phyloP scores from a whole-genome alignment of 176 grass and related monocot genomes.

The Alloteropsis semialata region DNA sequence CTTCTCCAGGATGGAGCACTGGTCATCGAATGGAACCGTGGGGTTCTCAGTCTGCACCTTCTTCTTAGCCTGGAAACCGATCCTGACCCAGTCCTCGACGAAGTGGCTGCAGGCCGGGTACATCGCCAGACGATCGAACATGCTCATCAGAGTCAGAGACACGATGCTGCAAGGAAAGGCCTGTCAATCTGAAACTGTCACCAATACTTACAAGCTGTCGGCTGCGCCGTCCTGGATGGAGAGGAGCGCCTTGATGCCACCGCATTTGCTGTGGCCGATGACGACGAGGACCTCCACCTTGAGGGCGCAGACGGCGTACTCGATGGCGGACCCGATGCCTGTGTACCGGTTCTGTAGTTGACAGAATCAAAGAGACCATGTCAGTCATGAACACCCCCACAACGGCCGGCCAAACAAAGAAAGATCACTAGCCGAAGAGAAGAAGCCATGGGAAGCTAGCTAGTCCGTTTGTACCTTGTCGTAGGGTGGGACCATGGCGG shows the following conservation, averaged over 20 bases:
- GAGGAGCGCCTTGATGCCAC: slow-evolving; percentile 90
- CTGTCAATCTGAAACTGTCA: neutral
- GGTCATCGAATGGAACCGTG: slow-evolving; percentile 41
- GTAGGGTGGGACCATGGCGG: slow-evolving; percentile 68
- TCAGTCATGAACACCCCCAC: neutral
- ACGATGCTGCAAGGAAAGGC: neutral
- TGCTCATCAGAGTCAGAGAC: neutral
- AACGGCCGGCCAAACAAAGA: neutral
- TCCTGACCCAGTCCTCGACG: slow-evolving; percentile 91
- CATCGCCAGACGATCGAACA: neutral
- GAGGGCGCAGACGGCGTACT: slow-evolving; percentile 80
- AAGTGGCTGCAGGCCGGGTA: slow-evolving; percentile 64
- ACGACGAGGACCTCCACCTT: slow-evolving; percentile 78
- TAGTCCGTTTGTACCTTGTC: slow-evolving; percentile 47
- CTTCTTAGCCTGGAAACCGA: slow-evolving; percentile 51
- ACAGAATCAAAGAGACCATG: neutral
- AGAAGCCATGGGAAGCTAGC: neutral
- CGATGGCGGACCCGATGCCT: slow-evolving; percentile 69
- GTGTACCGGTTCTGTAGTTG: slow-evolving; percentile 51
- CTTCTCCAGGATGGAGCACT: slow-evolving; percentile 72
- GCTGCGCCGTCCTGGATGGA: slow-evolving; percentile 59
- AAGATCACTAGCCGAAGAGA: neutral
- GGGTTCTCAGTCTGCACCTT: slow-evolving; percentile 46
- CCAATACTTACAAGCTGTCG: slow-evolving; percentile 47
- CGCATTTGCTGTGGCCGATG: slow-evolving; percentile 96